These are phyloP conservation scores for Gyrodon lividus DNA, from an alignment of 768 basidiomycete species.

Conservation along the genomic window DNA sequence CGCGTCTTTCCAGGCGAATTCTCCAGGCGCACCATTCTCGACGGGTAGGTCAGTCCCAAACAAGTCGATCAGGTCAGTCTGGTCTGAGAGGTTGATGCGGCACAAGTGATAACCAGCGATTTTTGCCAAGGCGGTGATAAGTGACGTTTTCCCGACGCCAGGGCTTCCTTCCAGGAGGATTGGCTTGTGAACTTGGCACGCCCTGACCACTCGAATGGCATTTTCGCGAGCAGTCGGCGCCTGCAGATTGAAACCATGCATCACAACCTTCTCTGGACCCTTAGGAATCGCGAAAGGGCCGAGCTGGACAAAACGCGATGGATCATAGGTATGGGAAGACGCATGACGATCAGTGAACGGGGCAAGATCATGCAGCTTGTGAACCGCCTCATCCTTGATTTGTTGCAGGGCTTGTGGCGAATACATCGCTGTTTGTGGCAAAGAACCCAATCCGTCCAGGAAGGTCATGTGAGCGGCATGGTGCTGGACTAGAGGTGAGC, in stretches of 20 bases:
- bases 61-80: conserved; percentile 93
- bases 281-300: conserved; percentile 72
- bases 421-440: conserved; percentile 69
- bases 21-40: conserved; percentile 85
- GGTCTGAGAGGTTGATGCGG: conserved; percentile 97
- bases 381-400: conserved; percentile 59
- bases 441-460: conserved; percentile 82
- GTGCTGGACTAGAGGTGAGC: conserved; percentile 49
- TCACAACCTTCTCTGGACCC: conserved; percentile 43
- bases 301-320: conserved; percentile 47
- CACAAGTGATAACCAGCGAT: conserved; percentile 75
- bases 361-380: conserved; percentile 54
- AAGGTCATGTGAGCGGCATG: conserved; percentile 93
- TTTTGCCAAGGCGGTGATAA: conserved; percentile 83
- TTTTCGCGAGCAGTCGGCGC: conserved; percentile 90
- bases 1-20: conserved; percentile 97
- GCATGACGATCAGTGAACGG: conserved; percentile 38
- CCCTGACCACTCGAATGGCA: conserved; percentile 83
- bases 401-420: conserved; percentile 55
- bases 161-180: conserved; percentile 97
- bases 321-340: conserved; percentile 31
- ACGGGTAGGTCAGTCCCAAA: conserved; percentile 96
- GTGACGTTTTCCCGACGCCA: conserved; percentile 96
- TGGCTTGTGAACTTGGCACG: conserved; percentile 86
- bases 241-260: conserved; percentile 68